Conservation (phyloP, 2,329 filamentous ascomycete species). For the Ophiosphaerella narmari region DNA sequence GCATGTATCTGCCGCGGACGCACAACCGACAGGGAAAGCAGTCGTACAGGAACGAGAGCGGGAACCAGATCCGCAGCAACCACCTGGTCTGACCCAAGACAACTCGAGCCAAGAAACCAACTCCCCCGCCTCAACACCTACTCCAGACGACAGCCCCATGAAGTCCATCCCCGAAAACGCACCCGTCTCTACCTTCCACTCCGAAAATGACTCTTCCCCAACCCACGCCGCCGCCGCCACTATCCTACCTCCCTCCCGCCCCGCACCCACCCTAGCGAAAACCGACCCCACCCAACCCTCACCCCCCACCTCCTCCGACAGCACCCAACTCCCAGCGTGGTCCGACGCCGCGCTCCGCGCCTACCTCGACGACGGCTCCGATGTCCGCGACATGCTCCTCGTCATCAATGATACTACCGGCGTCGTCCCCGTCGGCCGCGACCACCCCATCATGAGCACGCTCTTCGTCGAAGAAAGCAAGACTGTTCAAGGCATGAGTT, state of each 20-base stretch:
- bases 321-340: conserved; percentile 71
- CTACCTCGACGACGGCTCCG: conserved; percentile 87
- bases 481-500: conserved; percentile 83
- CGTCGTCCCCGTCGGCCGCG: conserved; percentile 75
- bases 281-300: conserved; percentile 21
- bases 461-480: conserved; percentile 88
- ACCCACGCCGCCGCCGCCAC: conserved; percentile 24
- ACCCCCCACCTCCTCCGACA: conserved; percentile 42
- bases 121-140: conserved; percentile 44
- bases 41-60: conserved; percentile 22
- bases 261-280: conserved; percentile 38
- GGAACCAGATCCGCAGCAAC: conserved; percentile 47
- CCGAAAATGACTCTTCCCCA: conserved; percentile 27
- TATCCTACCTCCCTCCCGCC: conserved; percentile 41
- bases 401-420: conserved; percentile 93
- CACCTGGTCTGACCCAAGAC: conserved; percentile 71
- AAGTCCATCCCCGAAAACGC: conserved; percentile 34
- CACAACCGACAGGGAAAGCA: conserved; percentile 41
- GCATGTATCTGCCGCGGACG: conserved; percentile 63
- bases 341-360: conserved; percentile 82
- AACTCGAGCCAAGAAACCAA: conserved; percentile 68
- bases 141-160: conserved; percentile 38
- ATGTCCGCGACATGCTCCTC: conserved; percentile 86
- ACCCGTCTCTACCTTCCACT: conserved; percentile 19
- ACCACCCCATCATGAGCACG: conserved; percentile 80